Percentiles rank a stretch among this genome's conserved stretches.
phyloP scores from a whole-genome alignment of 2,329 filamentous ascomycete species.

The Nemania sp. region DNA sequence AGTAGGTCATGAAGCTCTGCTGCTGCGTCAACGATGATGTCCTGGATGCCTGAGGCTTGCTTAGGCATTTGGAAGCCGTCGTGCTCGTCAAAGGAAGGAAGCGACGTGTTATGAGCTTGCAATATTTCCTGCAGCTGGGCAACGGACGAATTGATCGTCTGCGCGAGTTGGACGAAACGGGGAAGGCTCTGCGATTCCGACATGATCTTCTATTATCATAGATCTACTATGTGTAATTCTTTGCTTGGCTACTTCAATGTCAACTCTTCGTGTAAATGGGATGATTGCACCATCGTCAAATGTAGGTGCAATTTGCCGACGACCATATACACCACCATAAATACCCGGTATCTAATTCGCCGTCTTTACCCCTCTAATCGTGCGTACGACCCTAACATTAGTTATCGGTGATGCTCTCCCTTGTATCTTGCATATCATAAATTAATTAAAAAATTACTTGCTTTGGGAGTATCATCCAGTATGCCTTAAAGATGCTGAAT shows the following conservation, averaged over 20 bases:
- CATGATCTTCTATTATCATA: background rate
- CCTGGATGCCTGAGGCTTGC: background rate
- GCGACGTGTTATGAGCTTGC: background rate
- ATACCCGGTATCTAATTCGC: background rate
- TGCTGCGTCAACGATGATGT: background rate
- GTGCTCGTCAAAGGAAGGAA: slow-evolving; percentile 6
- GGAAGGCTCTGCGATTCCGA: background rate
- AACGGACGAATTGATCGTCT: slow-evolving; percentile 14
- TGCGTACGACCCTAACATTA: background rate
- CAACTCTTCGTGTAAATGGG: background rate
- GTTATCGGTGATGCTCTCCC: background rate
- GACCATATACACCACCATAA: background rate
- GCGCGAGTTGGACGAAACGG: background rate
- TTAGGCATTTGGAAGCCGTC: background rate
- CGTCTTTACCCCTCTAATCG: background rate
- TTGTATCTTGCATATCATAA: background rate
- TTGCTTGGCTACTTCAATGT: background rate
- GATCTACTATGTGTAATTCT: background rate
- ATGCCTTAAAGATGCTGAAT: too few species aligned
- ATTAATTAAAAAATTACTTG: background rate
- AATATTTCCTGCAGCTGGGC: slow-evolving; percentile 1
- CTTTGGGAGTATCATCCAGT: too few species aligned
- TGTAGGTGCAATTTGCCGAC: background rate
- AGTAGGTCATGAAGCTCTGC: slow-evolving; percentile 13
- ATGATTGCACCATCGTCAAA: background rate